Percentiles rank a stretch among this genome's conserved stretches.
phyloP scores from a whole-genome alignment of 768 basidiomycete genomes.

The Tylopilus rubrobrunneus region DNA sequence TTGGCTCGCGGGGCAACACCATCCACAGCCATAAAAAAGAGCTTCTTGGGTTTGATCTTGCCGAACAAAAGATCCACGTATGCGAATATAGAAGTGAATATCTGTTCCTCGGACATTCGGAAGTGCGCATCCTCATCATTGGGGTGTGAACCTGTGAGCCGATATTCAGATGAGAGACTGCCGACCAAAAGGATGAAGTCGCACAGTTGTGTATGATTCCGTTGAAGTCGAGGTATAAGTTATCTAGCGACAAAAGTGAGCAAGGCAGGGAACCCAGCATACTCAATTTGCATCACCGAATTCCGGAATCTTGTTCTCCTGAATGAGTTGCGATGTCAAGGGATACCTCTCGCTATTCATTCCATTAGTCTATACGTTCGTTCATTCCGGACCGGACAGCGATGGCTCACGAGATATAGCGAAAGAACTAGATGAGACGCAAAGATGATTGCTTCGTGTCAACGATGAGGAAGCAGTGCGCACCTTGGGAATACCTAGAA shows the following conservation, averaged over 20 bases:
- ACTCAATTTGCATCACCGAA: slow-evolving; percentile 58
- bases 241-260: slow-evolving; percentile 47
- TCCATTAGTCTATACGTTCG: slow-evolving; percentile 9
- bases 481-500: slow-evolving; percentile 64
- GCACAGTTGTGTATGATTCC: slow-evolving; percentile 84
- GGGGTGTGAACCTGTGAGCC: slow-evolving; percentile 75
- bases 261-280: neutral
- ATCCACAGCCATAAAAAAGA: slow-evolving; percentile 99
- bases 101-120: slow-evolving; percentile 93
- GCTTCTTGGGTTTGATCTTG: slow-evolving; percentile 95
- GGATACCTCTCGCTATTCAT: slow-evolving; percentile 86
- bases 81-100: slow-evolving; percentile 93
- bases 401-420: slow-evolving; percentile 81
- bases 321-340: slow-evolving; percentile 93
- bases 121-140: slow-evolving; percentile 96
- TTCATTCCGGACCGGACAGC: neutral
- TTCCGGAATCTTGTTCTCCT: slow-evolving; percentile 98
- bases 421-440: slow-evolving; percentile 69
- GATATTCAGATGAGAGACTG: neutral
- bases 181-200: neutral
- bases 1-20: slow-evolving; percentile 97
- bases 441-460: slow-evolving; percentile 6
- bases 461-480: slow-evolving; percentile 12
- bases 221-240: slow-evolving; percentile 93
- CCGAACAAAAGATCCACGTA: slow-evolving; percentile 97